phyloP scores from a whole-genome alignment of 225 moss, liverwort and hornwort genomes.

The Sphagnum tenellum region DNA sequence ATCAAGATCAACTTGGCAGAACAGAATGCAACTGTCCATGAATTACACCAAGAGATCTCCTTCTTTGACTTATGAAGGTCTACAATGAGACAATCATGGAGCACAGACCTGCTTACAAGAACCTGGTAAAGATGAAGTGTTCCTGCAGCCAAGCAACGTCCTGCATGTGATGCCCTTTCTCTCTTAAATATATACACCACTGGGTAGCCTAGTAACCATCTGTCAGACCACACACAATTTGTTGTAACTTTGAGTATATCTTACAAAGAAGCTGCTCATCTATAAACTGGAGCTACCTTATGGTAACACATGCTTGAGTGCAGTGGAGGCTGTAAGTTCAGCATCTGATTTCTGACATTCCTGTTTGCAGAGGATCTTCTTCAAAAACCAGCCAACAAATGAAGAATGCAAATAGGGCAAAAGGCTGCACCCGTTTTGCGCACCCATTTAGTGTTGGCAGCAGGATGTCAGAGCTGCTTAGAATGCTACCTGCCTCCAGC shows the following conservation, averaged over 20 bases:
- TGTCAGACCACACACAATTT: constrained; percentile 2
- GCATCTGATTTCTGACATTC: too few relatives aligned
- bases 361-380: too few relatives aligned
- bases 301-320: too few relatives aligned
- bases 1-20: too few relatives aligned
- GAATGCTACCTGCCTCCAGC: constrained; percentile 16
- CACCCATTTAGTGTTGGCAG: constrained; percentile 57
- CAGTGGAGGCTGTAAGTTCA: too few relatives aligned
- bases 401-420: too few relatives aligned
- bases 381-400: too few relatives aligned
- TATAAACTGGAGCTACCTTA: neutral
- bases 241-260: neutral
- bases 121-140: constrained; percentile 38
- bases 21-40: too few relatives aligned
- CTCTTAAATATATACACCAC: constrained; percentile 41
- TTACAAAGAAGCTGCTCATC: neutral
- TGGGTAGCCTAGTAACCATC: constrained; percentile 57
- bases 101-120: constrained; percentile 42
- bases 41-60: too few relatives aligned
- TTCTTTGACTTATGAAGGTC: too few relatives aligned
- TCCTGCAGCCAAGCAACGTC: constrained; percentile 29
- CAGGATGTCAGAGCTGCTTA: constrained; percentile 26
- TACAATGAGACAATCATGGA: too few relatives aligned
- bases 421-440: neutral
- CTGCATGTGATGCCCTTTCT: constrained; percentile 35